Conservation (phyloP, 352 stramenopile species). For the Thalassiosira hispida region DNA sequence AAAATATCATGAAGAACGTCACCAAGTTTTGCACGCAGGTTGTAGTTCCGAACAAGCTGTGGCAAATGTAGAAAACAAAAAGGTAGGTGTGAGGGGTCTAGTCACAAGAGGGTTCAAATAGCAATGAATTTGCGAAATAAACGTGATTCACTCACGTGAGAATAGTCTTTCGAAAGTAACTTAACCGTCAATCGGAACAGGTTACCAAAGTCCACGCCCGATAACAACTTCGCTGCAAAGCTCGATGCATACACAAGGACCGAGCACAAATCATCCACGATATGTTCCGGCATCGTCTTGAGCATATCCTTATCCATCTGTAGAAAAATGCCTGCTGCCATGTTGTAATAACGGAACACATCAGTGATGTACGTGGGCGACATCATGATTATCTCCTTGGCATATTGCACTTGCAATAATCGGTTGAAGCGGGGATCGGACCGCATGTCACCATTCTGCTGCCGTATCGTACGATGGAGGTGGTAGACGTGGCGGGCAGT, state of each 20-base stretch:
- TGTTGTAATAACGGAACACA: constrained; percentile 78
- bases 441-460: constrained; percentile 61
- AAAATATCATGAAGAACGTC: constrained; percentile 96
- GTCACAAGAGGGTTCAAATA: not conserved
- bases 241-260: constrained; percentile 92
- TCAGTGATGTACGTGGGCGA: constrained; percentile 74
- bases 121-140: constrained; percentile 14
- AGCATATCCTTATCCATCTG: constrained; percentile 81
- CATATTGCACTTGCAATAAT: constrained; percentile 70
- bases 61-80: not conserved
- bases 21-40: constrained; percentile 95
- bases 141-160: constrained; percentile 45
- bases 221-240: constrained; percentile 88
- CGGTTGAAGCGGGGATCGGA: constrained; percentile 76
- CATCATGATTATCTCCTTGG: constrained; percentile 76
- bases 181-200: constrained; percentile 91
- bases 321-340: constrained; percentile 75
- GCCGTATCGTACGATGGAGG: constrained; percentile 72
- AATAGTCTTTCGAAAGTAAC: constrained; percentile 88
- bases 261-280: constrained; percentile 94
- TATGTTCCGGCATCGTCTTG: constrained; percentile 91
- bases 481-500: constrained; percentile 91
- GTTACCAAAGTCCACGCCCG: constrained; percentile 88
- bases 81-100: constrained; percentile 10
- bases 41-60: constrained; percentile 82